phyloP scores from a whole-genome alignment of 2,329 filamentous ascomycete genomes.

The Drechslerella stenobrocha region DNA sequence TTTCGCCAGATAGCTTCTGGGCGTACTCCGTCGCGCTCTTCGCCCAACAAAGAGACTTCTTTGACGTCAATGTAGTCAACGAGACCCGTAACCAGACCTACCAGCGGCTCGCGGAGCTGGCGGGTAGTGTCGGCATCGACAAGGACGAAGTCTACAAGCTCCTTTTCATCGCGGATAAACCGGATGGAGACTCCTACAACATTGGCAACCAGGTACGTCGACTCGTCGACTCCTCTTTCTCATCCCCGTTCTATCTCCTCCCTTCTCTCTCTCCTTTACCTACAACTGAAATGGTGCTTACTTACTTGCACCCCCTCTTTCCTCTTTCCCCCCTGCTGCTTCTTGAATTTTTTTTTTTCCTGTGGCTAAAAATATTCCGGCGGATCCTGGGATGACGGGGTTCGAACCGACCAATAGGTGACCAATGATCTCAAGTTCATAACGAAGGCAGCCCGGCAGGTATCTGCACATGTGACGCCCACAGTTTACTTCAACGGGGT shows the following conservation, averaged over 20 bases:
- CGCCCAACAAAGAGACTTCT: conserved; percentile 72
- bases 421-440: conserved; percentile 83
- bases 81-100: conserved; percentile 86
- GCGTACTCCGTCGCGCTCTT: conserved; percentile 65
- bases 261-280: conserved; percentile 2
- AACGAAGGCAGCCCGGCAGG: conserved; percentile 75
- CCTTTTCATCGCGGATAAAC: conserved; percentile 70
- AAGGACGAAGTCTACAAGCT: conserved; percentile 70
- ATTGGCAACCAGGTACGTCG: conserved; percentile 65
- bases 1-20: conserved; percentile 76
- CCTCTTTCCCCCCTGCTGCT: conserved; percentile 5
- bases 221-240: background rate
- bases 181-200: conserved; percentile 70
- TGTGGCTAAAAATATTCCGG: conserved; percentile 5
- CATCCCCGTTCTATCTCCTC: background rate
- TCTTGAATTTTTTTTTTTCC: background rate
- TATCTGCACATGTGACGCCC: conserved; percentile 86
- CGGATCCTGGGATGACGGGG: conserved; percentile 13
- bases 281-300: conserved; percentile 2
- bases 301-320: background rate
- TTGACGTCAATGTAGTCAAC: conserved; percentile 80
- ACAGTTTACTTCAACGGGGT: conserved; percentile 88
- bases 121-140: conserved; percentile 68
- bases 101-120: conserved; percentile 74
- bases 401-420: conserved; percentile 57